Conservation (phyloP, 148 eudicot species). For the Cornus florida region DNA sequence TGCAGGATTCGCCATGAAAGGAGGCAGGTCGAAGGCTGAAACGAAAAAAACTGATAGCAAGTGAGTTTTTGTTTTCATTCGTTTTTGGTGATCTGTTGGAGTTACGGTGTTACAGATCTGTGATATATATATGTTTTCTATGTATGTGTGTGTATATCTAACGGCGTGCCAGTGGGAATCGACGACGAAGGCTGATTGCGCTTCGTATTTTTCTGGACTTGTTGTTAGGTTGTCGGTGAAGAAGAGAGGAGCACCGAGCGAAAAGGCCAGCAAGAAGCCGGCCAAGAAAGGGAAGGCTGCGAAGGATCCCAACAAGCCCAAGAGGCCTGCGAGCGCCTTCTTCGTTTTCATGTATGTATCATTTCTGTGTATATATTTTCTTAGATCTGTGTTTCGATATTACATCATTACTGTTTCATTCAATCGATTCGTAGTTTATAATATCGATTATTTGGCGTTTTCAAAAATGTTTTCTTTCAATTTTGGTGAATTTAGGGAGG, state of each 20-base stretch:
- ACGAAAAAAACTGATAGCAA: constrained; percentile 15
- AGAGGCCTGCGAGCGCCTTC: constrained; percentile 38
- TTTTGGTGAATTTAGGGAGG: constrained; percentile 25
- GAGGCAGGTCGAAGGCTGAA: constrained; percentile 22
- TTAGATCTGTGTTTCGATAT: not conserved
- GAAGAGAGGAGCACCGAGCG: constrained; percentile 8
- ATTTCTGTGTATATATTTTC: not conserved
- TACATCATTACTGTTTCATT: not conserved
- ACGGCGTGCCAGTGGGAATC: not conserved
- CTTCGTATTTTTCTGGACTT: not conserved
- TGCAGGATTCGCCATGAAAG: constrained; percentile 25
- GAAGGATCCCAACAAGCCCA: constrained; percentile 34
- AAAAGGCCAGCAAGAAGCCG: constrained; percentile 16
- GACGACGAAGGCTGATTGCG: not conserved
- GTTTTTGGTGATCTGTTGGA: no score
- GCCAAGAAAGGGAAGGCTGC: constrained; percentile 24
- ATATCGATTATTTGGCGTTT: not conserved
- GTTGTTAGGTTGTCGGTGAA: constrained; percentile 24
- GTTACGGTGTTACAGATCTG: constrained; percentile 3
- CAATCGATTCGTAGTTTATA: not conserved
- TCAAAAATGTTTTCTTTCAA: no score
- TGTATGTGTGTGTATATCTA: not conserved
- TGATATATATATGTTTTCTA: not conserved
- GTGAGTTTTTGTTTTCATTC: constrained; percentile 1
- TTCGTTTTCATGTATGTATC: constrained; percentile 28